A percentile compares a stretch with the other conserved stretches of the same genome.
These are phyloP conservation scores for Hemerocallis citrina DNA, from an alignment of 106 monocot species.

Conservation along the genomic window DNA sequence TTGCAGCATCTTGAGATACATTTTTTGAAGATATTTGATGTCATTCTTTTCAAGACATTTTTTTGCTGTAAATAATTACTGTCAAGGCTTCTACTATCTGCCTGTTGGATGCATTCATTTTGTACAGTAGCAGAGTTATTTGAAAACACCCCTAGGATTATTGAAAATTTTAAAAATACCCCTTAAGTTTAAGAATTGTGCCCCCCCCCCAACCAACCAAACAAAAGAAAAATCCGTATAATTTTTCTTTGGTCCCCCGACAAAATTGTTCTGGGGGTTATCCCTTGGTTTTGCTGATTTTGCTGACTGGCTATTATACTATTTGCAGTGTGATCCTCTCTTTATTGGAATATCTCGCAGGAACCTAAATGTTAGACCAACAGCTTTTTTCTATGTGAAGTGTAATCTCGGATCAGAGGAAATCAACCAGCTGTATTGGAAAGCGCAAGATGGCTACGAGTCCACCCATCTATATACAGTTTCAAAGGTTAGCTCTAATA, in stretches of 20 bases:
- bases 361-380: constrained; percentile 73
- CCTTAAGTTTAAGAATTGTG: too few relatives aligned
- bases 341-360: constrained; percentile 87
- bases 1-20: neutral
- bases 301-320: constrained; percentile 4
- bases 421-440: constrained; percentile 57
- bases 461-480: constrained; percentile 71
- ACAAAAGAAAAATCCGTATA: too few relatives aligned
- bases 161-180: too few relatives aligned
- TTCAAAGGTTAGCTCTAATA: constrained; percentile 32
- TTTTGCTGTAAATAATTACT: too few relatives aligned
- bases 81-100: too few relatives aligned
- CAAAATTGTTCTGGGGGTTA: too few relatives aligned
- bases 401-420: constrained; percentile 49
- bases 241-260: too few relatives aligned
- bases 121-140: too few relatives aligned
- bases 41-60: too few relatives aligned
- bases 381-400: constrained; percentile 82
- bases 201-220: too few relatives aligned
- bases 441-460: constrained; percentile 88
- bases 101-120: too few relatives aligned
- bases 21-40: neutral
- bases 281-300: neutral
- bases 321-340: constrained; percentile 57
- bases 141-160: too few relatives aligned